A percentile compares a stretch with the other conserved stretches of the same genome.
phyloP scores from a whole-genome alignment of 1,284 basidiomycete genomes.

The Mycena sp. region DNA sequence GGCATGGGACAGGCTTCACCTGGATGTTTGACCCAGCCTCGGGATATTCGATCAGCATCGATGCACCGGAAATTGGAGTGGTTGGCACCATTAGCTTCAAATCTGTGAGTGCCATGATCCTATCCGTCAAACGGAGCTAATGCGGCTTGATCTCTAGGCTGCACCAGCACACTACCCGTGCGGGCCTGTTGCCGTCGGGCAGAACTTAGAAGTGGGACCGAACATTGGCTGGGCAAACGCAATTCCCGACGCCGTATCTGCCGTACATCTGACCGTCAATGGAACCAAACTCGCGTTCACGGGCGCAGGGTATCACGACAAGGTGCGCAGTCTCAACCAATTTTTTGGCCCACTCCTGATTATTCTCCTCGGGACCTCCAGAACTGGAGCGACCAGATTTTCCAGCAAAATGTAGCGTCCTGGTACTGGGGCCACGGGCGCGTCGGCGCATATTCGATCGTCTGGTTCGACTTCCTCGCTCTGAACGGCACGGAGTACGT shows the following conservation, averaged over 20 bases:
- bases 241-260: conserved; percentile 24
- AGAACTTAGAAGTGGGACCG: conserved; percentile 24
- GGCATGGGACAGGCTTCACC: conserved; percentile 26
- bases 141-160: conserved; percentile 2
- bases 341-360: neutral
- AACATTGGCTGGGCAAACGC: conserved; percentile 28
- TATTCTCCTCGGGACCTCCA: neutral
- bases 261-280: conserved; percentile 14
- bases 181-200: conserved; percentile 1
- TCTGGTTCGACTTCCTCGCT: conserved; percentile 30
- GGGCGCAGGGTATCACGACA: conserved; percentile 30
- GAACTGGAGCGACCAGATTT: conserved; percentile 31
- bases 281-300: conserved; percentile 20
- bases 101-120: conserved; percentile 8
- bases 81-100: conserved; percentile 22
- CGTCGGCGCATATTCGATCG: conserved; percentile 30
- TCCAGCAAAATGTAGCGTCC: conserved; percentile 16
- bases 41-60: conserved; percentile 19
- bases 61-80: conserved; percentile 17
- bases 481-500: conserved; percentile 16
- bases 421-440: too few relatives aligned
- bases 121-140: neutral
- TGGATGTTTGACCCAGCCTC: conserved; percentile 13
- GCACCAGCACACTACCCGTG: conserved; percentile 32
- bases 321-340: conserved; percentile 3